phyloP scores from a whole-genome alignment of 1,284 basidiomycete genomes.

The Pseudozyma sp. region DNA sequence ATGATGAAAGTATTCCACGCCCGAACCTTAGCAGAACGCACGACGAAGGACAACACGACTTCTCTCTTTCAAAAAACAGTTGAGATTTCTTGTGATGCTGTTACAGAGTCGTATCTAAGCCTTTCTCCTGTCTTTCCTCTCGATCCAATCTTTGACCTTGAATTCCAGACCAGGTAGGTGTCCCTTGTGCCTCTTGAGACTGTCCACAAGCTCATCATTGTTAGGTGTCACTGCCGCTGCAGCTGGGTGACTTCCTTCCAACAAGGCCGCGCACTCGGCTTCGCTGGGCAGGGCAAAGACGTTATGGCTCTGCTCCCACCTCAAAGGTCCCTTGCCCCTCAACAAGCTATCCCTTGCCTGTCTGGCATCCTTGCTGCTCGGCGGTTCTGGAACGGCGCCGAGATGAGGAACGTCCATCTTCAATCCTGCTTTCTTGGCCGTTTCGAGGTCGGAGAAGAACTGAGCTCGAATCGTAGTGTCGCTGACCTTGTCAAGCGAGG shows the following conservation, averaged over 20 bases:
- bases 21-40: too few relatives aligned
- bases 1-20: too few relatives aligned
- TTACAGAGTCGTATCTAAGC: too few relatives aligned
- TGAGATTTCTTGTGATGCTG: too few relatives aligned
- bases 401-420: slow-evolving; percentile 50
- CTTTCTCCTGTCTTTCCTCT: slow-evolving; percentile 2
- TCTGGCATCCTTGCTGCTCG: slow-evolving; percentile 28
- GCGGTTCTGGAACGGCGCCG: slow-evolving; percentile 21
- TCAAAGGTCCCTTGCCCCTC: slow-evolving; percentile 56
- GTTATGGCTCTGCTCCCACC: slow-evolving; percentile 63
- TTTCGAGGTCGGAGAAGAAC: slow-evolving; percentile 57
- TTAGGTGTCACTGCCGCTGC: slow-evolving; percentile 52
- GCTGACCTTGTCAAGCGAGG: slow-evolving; percentile 55
- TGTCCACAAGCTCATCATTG: slow-evolving; percentile 46
- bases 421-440: slow-evolving; percentile 53
- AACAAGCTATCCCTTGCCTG: slow-evolving; percentile 49
- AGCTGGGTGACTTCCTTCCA: slow-evolving; percentile 61
- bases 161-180: slow-evolving; percentile 48
- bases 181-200: slow-evolving; percentile 50
- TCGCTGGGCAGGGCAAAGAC: slow-evolving; percentile 63
- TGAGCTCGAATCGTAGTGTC: slow-evolving; percentile 45
- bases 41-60: too few relatives aligned
- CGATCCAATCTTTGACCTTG: slow-evolving; percentile 57
- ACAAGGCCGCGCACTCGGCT: slow-evolving; percentile 62
- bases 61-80: too few relatives aligned